phyloP scores from a whole-genome alignment of 2,329 filamentous ascomycete species.

The Cadophora sp. region DNA sequence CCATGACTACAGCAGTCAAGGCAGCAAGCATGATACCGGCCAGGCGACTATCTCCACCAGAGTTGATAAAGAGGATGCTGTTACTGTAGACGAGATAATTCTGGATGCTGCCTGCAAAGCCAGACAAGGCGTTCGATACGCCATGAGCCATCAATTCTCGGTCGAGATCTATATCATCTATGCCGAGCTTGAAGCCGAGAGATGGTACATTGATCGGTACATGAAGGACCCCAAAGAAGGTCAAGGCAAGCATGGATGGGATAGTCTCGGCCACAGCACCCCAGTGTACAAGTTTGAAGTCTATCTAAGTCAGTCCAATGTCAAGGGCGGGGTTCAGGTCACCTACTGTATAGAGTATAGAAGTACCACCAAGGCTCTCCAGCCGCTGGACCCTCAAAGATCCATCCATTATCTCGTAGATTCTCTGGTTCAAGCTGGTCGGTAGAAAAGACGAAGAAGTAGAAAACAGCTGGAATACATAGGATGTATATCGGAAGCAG shows the following conservation, averaged over 20 bases:
- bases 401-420: slow-evolving; percentile 81
- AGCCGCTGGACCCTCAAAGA: slow-evolving; percentile 85
- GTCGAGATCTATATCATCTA: slow-evolving; percentile 92
- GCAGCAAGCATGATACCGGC: slow-evolving; percentile 85
- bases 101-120: slow-evolving; percentile 84
- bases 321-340: slow-evolving; percentile 33
- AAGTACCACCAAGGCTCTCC: slow-evolving; percentile 97
- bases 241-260: slow-evolving; percentile 94
- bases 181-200: slow-evolving; percentile 85
- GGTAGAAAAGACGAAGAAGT: slow-evolving; percentile 75
- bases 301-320: slow-evolving; percentile 51
- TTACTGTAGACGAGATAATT: slow-evolving; percentile 99
- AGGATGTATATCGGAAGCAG: slow-evolving; percentile 89
- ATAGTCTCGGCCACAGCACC: slow-evolving; percentile 81
- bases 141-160: slow-evolving; percentile 92
- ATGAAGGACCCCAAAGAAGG: slow-evolving; percentile 96
- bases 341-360: slow-evolving; percentile 90
- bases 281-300: slow-evolving; percentile 84
- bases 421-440: slow-evolving; percentile 70
- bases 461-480: slow-evolving; percentile 76
- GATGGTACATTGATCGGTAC: slow-evolving; percentile 98
- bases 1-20: slow-evolving; percentile 81
- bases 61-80: slow-evolving; percentile 94
- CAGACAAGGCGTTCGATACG: slow-evolving; percentile 90
- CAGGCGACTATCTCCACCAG: slow-evolving; percentile 84